Conservation (phyloP, 1,139 yeast species). For the Saccharomyces uvarum region DNA sequence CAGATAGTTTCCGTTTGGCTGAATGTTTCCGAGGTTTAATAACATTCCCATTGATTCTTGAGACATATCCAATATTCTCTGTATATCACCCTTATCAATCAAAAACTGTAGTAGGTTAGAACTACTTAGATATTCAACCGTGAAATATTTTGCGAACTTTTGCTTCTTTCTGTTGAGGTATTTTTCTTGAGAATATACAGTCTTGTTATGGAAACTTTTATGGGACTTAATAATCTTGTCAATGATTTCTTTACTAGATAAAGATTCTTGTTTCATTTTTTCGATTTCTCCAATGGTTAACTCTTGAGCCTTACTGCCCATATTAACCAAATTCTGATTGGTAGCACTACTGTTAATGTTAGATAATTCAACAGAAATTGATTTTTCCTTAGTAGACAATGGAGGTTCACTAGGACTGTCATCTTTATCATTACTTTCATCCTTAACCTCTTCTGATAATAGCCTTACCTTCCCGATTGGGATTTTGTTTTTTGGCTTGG, state of each 20-base stretch:
- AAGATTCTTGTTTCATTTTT: constrained; percentile 59
- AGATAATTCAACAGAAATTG: constrained; percentile 21
- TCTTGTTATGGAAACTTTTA: constrained; percentile 80
- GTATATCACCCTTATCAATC: constrained; percentile 62
- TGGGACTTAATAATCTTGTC: constrained; percentile 77
- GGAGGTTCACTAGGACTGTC: constrained; percentile 23
- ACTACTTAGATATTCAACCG: constrained; percentile 71
- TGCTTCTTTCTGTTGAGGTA: constrained; percentile 85
- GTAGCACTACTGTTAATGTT: constrained; percentile 45
- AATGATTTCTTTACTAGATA: constrained; percentile 74
- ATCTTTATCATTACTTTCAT: constrained; percentile 3
- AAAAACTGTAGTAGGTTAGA: constrained; percentile 69
- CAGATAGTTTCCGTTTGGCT: constrained; percentile 83
- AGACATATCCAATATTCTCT: constrained; percentile 71
- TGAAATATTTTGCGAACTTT: constrained; percentile 79
- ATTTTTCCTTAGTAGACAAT: constrained; percentile 25
- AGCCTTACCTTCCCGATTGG: constrained; percentile 27
- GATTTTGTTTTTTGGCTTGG: constrained; percentile 18
- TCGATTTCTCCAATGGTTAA: constrained; percentile 73
- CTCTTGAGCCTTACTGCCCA: constrained; percentile 70
- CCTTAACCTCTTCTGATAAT: background rate
- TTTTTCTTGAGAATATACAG: constrained; percentile 84
- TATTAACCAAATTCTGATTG: constrained; percentile 64
- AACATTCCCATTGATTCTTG: constrained; percentile 74
- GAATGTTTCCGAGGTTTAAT: constrained; percentile 69